phyloP scores from a whole-genome alignment of 352 stramenopile genomes.

The Globisporangium heterothallicum region DNA sequence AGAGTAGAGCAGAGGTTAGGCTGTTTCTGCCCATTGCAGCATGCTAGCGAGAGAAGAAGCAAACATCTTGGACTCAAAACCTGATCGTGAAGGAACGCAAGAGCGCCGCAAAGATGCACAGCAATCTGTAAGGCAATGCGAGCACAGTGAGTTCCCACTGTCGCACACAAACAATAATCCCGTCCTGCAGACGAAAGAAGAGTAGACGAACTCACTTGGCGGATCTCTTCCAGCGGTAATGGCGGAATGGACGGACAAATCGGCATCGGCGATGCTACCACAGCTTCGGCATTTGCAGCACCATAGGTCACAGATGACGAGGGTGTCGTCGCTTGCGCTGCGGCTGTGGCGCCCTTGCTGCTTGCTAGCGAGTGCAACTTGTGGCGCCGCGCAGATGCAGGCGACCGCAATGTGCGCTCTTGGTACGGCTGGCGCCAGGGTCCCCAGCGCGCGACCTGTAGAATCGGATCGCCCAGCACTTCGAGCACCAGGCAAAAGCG shows the following conservation, averaged over 20 bases:
- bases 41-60: background rate
- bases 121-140: slow-evolving; percentile 28
- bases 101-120: slow-evolving; percentile 55
- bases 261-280: slow-evolving; percentile 15
- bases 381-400: slow-evolving; percentile 36
- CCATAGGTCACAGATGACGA: too few species aligned
- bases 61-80: too few species aligned
- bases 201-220: slow-evolving; percentile 24
- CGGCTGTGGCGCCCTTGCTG: background rate
- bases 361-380: slow-evolving; percentile 48
- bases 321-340: too few species aligned
- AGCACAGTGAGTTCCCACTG: too few species aligned
- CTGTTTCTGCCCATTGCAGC: background rate
- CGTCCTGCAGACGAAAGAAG: too few species aligned
- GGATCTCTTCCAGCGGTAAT: slow-evolving; percentile 33
- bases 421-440: slow-evolving; percentile 91
- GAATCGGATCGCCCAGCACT: slow-evolving; percentile 69
- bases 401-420: slow-evolving; percentile 7
- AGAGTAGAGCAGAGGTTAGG: slow-evolving; percentile 7
- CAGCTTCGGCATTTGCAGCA: too few species aligned
- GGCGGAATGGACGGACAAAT: slow-evolving; percentile 9
- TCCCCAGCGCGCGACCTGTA: slow-evolving; percentile 93
- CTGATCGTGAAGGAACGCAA: slow-evolving; percentile 55
- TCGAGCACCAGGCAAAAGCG: slow-evolving; percentile 70
- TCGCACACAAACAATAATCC: too few species aligned